Evolutionary conservation across 179 eudicot species (phyloP).

Genomic region (Camellia oleifera): DNA sequence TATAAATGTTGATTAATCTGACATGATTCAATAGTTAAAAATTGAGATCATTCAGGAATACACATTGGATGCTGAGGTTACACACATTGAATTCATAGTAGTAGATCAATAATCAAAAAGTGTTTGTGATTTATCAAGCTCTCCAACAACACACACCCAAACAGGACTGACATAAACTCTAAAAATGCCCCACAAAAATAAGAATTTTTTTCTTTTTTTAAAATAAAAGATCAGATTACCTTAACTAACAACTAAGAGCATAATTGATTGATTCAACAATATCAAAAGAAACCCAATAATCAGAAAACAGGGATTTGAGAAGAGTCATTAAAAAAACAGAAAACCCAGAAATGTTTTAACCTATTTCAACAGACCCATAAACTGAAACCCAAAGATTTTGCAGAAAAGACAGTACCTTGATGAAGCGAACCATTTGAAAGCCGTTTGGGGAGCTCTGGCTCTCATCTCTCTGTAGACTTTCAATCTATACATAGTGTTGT

Average conservation of each 20-base stretch:
- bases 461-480: constrained; percentile 33
- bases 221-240: background rate
- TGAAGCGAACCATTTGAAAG: constrained; percentile 26
- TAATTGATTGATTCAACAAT: background rate
- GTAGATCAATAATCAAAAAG: too few relatives aligned
- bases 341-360: background rate
- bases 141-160: background rate
- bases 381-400: background rate
- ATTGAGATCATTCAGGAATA: too few relatives aligned
- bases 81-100: too few relatives aligned
- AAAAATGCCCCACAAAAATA: background rate
- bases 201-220: too few relatives aligned
- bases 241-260: background rate
- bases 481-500: constrained; percentile 35
- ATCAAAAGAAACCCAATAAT: constrained; percentile 3
- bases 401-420: constrained; percentile 35
- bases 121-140: too few relatives aligned
- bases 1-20: too few relatives aligned
- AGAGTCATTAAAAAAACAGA: background rate
- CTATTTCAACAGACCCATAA: background rate
- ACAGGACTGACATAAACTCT: background rate
- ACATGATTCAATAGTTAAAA: too few relatives aligned
- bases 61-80: too few relatives aligned
- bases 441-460: constrained; percentile 28
- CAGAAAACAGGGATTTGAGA: background rate